Evolutionary conservation across 371 early-diverging fungal genomes (phyloP).

Genomic region (Saksenaea vasiformis): DNA sequence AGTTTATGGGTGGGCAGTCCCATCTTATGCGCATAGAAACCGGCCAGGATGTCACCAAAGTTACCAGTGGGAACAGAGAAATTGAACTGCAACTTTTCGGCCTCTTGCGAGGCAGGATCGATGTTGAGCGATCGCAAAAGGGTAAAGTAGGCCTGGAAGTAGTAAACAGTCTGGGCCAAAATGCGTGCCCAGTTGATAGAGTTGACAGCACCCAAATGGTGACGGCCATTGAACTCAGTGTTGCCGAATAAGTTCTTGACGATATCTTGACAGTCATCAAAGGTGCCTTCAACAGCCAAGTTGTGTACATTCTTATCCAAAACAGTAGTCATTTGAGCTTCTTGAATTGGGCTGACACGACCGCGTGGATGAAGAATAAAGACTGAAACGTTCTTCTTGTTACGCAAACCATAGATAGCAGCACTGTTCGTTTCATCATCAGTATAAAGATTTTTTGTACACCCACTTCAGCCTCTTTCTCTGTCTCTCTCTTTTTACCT

Average conservation of each 20-base stretch:
- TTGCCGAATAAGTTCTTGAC: slow-evolving; percentile 91
- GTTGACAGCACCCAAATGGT: slow-evolving; percentile 93
- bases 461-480: neutral
- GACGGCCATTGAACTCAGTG: slow-evolving; percentile 69
- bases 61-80: slow-evolving; percentile 98
- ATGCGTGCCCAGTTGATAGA: slow-evolving; percentile 99
- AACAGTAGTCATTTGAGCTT: slow-evolving; percentile 97
- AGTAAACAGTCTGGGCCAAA: slow-evolving; percentile 93
- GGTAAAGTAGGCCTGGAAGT: slow-evolving; percentile 90
- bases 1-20: slow-evolving; percentile 87
- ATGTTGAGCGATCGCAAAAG: slow-evolving; percentile 62
- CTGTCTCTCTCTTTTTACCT: slow-evolving; percentile 41
- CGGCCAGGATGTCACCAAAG: slow-evolving; percentile 97
- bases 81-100: slow-evolving; percentile 59
- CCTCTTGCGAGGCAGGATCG: slow-evolving; percentile 48
- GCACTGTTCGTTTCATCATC: slow-evolving; percentile 68
- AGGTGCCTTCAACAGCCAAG: slow-evolving; percentile 89
- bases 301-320: slow-evolving; percentile 92
- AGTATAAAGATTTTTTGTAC: slow-evolving; percentile 3
- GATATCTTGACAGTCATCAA: slow-evolving; percentile 96
- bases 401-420: slow-evolving; percentile 95
- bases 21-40: slow-evolving; percentile 89
- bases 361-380: slow-evolving; percentile 93
- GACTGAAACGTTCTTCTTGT: slow-evolving; percentile 89
- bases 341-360: slow-evolving; percentile 92